phyloP scores from a whole-genome alignment of 75 land plant species.

The Sequoiadendron giganteum region DNA sequence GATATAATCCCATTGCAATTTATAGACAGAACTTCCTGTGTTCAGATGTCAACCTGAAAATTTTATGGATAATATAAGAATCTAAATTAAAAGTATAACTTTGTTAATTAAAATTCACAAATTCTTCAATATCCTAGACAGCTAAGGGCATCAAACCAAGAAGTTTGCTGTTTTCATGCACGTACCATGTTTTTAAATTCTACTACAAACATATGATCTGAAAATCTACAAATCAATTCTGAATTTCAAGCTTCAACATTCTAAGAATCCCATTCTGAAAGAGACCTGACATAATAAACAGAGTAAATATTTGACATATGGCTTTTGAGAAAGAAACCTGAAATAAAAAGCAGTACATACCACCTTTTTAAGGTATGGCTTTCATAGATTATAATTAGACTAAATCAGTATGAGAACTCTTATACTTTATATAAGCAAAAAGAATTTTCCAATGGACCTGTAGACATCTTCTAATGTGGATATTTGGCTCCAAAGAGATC shows the following conservation, averaged over 20 bases:
- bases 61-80: background rate
- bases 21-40: background rate
- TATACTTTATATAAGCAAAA: background rate
- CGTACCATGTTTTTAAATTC: background rate
- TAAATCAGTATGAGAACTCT: background rate
- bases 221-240: conserved; percentile 1
- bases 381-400: background rate
- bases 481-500: background rate
- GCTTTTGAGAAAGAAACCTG: background rate
- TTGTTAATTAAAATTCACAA: background rate
- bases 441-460: background rate
- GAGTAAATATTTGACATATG: background rate
- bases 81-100: background rate
- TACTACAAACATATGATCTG: background rate
- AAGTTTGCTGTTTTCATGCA: background rate
- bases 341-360: background rate
- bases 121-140: background rate
- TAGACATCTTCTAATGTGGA: background rate
- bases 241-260: background rate
- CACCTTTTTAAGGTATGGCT: background rate
- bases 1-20: conserved; percentile 69
- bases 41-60: conserved; percentile 8
- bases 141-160: conserved; percentile 2
- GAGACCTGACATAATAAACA: background rate
- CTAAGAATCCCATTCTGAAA: background rate